These are phyloP conservation scores for Zasmidium cellare DNA, from an alignment of 2,329 filamentous ascomycete species.

Conservation along the genomic window DNA sequence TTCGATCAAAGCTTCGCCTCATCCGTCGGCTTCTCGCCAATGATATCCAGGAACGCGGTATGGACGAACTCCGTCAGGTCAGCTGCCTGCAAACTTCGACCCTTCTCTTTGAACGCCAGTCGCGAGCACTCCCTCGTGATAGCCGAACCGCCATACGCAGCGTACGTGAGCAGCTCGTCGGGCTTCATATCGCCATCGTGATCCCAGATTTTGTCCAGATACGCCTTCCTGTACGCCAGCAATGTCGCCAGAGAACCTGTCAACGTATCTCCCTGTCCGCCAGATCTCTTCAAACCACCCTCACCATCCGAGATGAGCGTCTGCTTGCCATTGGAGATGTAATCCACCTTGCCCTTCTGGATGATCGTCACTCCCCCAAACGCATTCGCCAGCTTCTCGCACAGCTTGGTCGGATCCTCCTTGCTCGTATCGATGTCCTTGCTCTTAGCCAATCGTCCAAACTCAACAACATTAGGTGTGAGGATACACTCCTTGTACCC, in stretches of 20 bases:
- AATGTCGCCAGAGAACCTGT: conserved; percentile 83
- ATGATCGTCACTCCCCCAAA: conserved; percentile 88
- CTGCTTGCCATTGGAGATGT: conserved; percentile 74
- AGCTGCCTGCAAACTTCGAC: conserved; percentile 85
- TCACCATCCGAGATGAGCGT: conserved; percentile 75
- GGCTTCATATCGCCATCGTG: conserved; percentile 56
- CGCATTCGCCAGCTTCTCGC: conserved; percentile 68
- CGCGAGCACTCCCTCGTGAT: conserved; percentile 90
- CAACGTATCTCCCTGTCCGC: conserved; percentile 92
- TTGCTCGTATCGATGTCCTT: conserved; percentile 63
- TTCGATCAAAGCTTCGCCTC: conserved; percentile 19
- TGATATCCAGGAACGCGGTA: conserved; percentile 72
- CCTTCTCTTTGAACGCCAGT: conserved; percentile 80
- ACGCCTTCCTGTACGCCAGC: conserved; percentile 83
- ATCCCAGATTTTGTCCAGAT: conserved; percentile 79
- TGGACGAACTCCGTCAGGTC: conserved; percentile 92
- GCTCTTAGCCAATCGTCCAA: conserved; percentile 75
- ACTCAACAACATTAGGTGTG: conserved; percentile 95
- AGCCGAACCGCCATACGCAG: conserved; percentile 81
- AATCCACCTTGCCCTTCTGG: conserved; percentile 82
- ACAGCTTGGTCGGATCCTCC: conserved; percentile 59
- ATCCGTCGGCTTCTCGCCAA: conserved; percentile 62
- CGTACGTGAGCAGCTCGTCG: conserved; percentile 66
- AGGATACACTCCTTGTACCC: conserved; percentile 84
- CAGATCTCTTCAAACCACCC: conserved; percentile 85